Conservation (phyloP, 2,329 filamentous ascomycete genomes). For the Gaeumannomyces sp. region DNA sequence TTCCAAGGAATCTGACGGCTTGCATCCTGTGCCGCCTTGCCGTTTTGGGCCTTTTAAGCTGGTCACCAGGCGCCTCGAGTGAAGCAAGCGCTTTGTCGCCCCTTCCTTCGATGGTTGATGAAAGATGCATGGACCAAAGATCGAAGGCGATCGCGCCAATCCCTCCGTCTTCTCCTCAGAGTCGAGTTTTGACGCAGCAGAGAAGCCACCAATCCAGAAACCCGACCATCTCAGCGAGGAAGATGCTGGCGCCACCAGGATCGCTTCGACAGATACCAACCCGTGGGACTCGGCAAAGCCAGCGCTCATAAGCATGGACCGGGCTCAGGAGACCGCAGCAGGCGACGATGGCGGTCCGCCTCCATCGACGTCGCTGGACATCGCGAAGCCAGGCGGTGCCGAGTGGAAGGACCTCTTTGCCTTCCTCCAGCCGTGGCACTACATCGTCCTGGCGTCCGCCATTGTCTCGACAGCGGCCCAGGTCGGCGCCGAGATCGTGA, state of each 20-base stretch:
- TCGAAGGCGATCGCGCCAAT: neutral
- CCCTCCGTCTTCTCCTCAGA: neutral
- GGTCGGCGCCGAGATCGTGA: constrained; percentile 56
- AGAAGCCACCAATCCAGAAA: neutral
- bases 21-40: neutral
- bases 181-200: neutral
- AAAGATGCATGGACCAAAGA: neutral
- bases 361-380: neutral
- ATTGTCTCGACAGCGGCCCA: constrained; percentile 49
- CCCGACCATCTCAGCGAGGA: neutral
- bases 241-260: too few species aligned
- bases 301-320: neutral
- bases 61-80: neutral
- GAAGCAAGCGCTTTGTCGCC: neutral
- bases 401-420: constrained; percentile 49
- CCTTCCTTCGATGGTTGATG: neutral
- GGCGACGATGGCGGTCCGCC: neutral
- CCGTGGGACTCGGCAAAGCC: neutral
- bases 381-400: neutral
- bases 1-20: too few species aligned
- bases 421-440: constrained; percentile 29
- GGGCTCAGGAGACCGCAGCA: neutral
- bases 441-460: constrained; percentile 31
- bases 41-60: neutral
- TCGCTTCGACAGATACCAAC: neutral